Percentiles rank a stretch among this genome's conserved stretches.
Conservation (phyloP, 2,329 filamentous ascomycete genomes). For the Incumbomyces lentus region DNA sequence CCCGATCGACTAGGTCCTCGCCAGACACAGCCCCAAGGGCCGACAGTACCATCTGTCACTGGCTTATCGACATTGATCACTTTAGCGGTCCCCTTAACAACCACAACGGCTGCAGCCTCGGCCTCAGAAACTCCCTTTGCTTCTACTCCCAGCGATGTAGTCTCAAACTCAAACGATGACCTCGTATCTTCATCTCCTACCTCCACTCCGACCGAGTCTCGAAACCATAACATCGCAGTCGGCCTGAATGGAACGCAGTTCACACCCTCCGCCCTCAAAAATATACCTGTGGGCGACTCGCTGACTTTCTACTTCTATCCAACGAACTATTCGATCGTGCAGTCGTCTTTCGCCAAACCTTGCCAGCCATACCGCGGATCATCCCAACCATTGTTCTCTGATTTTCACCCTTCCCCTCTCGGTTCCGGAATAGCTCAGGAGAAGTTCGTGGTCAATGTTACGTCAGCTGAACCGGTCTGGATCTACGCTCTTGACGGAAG, state of each 20-base stretch:
- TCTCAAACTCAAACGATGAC: too few relatives aligned
- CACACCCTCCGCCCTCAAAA: background rate
- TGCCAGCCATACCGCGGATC: constrained; percentile 32
- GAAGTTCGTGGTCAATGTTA: background rate
- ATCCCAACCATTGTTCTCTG: constrained; percentile 32
- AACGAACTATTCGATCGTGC: constrained; percentile 41
- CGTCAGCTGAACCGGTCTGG: background rate
- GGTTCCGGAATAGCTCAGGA: background rate
- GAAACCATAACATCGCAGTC: background rate
- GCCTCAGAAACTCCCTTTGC: background rate
- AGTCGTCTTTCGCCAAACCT: constrained; percentile 39
- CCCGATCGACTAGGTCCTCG: too few relatives aligned
- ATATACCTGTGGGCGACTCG: constrained; percentile 30
- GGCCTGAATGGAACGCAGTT: background rate
- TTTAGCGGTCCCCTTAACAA: background rate
- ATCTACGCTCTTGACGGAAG: background rate
- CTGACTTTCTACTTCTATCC: constrained; percentile 45
- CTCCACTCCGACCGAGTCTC: background rate
- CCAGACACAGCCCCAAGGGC: too few relatives aligned
- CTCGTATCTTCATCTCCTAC: background rate
- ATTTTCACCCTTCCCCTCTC: constrained; percentile 24
- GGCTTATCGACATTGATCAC: too few relatives aligned
- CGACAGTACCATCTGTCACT: too few relatives aligned
- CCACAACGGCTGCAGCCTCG: background rate
- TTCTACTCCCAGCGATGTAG: background rate